Base-by-base conservation (phyloP, 768 basidiomycete genomes). In the Boletus vinaceobasis region DNA sequence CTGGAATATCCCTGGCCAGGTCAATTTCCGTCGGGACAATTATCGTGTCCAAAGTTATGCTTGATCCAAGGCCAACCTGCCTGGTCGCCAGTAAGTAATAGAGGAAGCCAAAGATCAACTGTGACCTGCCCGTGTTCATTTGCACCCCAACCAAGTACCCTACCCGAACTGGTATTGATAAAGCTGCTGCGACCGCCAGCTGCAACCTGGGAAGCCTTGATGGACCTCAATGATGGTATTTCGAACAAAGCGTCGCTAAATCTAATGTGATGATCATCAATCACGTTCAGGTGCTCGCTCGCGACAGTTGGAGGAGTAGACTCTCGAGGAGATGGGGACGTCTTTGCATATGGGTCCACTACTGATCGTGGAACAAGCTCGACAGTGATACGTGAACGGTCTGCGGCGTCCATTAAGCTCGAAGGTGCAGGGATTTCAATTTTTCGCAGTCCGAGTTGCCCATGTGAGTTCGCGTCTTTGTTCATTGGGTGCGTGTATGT, bases 121-220 rank as follows among this genome's bases (percentile, higher is more conserved):
- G 15, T 37, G 14, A 52, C 79, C 48, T 60, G 88, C 88, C 93
- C 93, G 61, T 79, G 87, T 59, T 90, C 86, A 66, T 97, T 96
- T 1, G 90, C 90, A 43, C 94, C 94, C 84, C 90, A 96, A 0
- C 85, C 91, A 19, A 98, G 79, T 10, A 95, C 88, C 50, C 84
- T 76, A 2, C 93, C 94, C 3, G 75, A 71, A 7, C 71, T 62
- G 0, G 91, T 92, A 26, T 84, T 75, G 10, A 79, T 86, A 64
- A 90, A 92, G 62, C 88, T 93, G 44, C 80, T 85, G 51, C 84
- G 78, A 37, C 77, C 75, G 3, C 91, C 91, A 26, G 92, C 82
- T 29, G 85, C 84, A 42, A 93, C 75, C 69, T 91, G 86, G 19
- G 77, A 79, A 42, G 90, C 75, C 23, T 80, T 67, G 6, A 93